Evolutionary conservation across 352 stramenopile species (phyloP), one percentile per base, ranked within the genome.

Genomic region (Blastocystis sp.): DNA sequence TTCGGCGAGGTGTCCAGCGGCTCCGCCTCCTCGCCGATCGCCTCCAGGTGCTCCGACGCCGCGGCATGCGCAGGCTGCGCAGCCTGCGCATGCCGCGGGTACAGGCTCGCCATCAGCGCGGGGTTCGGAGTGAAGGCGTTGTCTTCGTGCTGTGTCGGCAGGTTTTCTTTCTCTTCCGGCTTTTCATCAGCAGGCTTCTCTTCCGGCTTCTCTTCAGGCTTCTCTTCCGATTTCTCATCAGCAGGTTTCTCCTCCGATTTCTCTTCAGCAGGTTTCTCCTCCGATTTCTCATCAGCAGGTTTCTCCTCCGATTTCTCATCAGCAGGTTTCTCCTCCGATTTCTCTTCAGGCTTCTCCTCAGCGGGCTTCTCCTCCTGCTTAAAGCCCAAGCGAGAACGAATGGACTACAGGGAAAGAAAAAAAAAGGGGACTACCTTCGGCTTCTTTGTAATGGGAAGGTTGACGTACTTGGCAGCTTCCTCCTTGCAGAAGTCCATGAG

Each of bases 401-500:
- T 57, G 6, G 48, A 57, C 48, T 57, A 57, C 48, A 14, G 6
- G 48, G 6, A 14, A 57, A 7, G 6, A 14, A 57, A 7, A 57
- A 17, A 0, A 57, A 57, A 7, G 48, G 14, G 14, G 14, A 7
- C 48, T 7, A 57, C 48, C 14, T 57, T 57, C 6, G 48, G 14
- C 6, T 7, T 14, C 6, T 7, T 17, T 14, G 6, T 0, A 17
- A 57, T 14, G 14, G 6, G 48, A 57, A 57, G 48, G 14, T 81
- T 64, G 3, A 81, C 63, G 34, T 52, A 40, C 10, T 21, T 43
- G n/a, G 71, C 52, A 52, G 21, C 34, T 48, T 64, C 21, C 11
- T 48, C 11, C 34, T 64, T 81, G 59, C 71, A 81, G 45, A 64
- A 68, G 1, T 42, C 21, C 28, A 38, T 24, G 2, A 81, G 52